These are phyloP conservation scores for Eucalyptus curtisii DNA, from an alignment of 345 rosid species.

Conservation along the genomic window DNA sequence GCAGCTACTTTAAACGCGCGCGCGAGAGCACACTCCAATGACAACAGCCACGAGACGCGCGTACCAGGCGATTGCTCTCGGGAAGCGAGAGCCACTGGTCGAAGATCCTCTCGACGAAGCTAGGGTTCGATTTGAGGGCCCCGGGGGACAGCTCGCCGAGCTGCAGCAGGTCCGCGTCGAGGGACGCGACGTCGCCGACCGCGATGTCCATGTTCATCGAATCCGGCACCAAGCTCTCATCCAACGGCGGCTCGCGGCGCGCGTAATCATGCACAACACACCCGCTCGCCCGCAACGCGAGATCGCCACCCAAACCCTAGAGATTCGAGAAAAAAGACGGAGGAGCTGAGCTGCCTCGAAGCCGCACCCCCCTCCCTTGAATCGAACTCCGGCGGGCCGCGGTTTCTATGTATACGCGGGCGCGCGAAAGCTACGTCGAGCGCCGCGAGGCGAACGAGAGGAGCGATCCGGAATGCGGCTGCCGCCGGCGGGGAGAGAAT, in stretches of 20 bases:
- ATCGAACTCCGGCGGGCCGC: neutral
- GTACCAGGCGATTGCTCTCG: constrained; percentile 71
- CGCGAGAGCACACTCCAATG: neutral
- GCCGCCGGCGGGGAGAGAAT: neutral
- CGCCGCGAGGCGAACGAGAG: neutral
- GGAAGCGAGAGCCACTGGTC: constrained; percentile 96
- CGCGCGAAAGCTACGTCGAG: neutral
- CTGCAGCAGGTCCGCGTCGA: constrained; percentile 82
- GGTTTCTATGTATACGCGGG: neutral
- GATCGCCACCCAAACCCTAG: neutral
- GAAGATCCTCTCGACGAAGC: constrained; percentile 64
- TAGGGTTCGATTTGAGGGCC: constrained; percentile 63
- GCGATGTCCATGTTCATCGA: constrained; percentile 26
- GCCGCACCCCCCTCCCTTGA: neutral
- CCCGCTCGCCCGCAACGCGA: neutral
- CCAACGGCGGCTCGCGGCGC: neutral
- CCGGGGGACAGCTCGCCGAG: constrained; percentile 69
- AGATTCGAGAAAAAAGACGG: neutral
- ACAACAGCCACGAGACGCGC: neutral
- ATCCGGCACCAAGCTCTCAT: constrained; percentile 2
- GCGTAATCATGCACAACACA: neutral
- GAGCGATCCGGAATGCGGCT: neutral
- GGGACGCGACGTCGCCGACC: constrained; percentile 37
- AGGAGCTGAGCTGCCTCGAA: neutral
- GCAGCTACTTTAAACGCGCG: neutral